These are phyloP conservation scores for Mycena amicta DNA, from an alignment of 768 basidiomycete species.

Conservation along the genomic window DNA sequence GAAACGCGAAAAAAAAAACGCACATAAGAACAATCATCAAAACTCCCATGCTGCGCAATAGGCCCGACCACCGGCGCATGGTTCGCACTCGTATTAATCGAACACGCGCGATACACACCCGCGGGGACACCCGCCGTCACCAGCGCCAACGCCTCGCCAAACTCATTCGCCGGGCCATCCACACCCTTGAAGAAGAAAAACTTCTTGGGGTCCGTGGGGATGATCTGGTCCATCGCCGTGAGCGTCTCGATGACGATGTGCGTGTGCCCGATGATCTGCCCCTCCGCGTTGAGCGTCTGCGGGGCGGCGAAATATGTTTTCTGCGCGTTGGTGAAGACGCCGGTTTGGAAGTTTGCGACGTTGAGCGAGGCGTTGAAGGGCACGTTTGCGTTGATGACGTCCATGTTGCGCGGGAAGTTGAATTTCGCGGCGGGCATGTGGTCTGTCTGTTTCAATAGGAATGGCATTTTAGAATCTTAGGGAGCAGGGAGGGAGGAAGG, in stretches of 20 bases:
- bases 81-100: slow-evolving; percentile 43
- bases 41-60: slow-evolving; percentile 47
- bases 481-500: no score
- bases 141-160: slow-evolving; percentile 11
- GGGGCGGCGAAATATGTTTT: slow-evolving; percentile 54
- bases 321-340: slow-evolving; percentile 55
- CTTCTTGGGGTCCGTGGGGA: slow-evolving; percentile 47
- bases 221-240: slow-evolving; percentile 42
- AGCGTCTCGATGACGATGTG: slow-evolving; percentile 59
- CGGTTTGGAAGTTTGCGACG: slow-evolving; percentile 41
- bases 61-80: slow-evolving; percentile 44
- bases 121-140: slow-evolving; percentile 44
- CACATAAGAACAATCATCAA: slow-evolving; percentile 43
- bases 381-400: slow-evolving; percentile 40
- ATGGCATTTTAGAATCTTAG: no score
- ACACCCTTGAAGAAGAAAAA: slow-evolving; percentile 71
- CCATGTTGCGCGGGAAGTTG: slow-evolving; percentile 40
- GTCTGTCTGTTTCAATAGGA: no score
- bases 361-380: slow-evolving; percentile 46
- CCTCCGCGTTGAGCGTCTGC: slow-evolving; percentile 46
- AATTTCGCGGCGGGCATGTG: slow-evolving; percentile 56
- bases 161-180: slow-evolving; percentile 22
- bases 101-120: slow-evolving; percentile 49
- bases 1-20: no score
- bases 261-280: slow-evolving; percentile 53